These are phyloP conservation scores for Suillus clintonianus DNA, from an alignment of 768 basidiomycete genomes.

Conservation along the genomic window DNA sequence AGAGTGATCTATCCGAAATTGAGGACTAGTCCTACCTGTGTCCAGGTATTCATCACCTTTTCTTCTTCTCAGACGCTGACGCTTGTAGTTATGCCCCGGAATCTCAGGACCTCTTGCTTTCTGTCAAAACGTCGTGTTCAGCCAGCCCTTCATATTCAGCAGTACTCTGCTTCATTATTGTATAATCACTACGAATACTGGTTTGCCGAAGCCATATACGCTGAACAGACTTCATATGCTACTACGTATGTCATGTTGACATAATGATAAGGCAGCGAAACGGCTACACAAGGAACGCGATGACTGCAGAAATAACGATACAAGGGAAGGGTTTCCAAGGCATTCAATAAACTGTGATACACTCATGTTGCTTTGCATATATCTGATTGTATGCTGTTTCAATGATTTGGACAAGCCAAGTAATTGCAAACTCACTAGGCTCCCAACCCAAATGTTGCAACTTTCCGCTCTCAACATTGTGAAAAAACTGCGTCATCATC, in stretches of 20 bases:
- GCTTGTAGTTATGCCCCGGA: too few species aligned
- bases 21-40: too few species aligned
- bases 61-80: too few species aligned
- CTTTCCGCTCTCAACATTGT: conserved; percentile 18
- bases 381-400: neutral
- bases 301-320: neutral
- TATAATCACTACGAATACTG: neutral
- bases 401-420: neutral
- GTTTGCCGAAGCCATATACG: neutral
- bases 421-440: conserved; percentile 15
- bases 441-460: conserved; percentile 28
- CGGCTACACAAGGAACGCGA: too few species aligned
- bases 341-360: neutral
- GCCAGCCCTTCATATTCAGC: too few species aligned
- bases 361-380: conserved; percentile 1
- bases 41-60: too few species aligned
- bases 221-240: neutral
- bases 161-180: neutral
- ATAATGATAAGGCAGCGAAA: neutral
- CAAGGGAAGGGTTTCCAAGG: neutral
- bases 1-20: too few species aligned
- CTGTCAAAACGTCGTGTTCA: too few species aligned
- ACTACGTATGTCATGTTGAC: neutral
- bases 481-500: conserved; percentile 22
- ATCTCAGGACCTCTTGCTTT: too few species aligned